Percentiles rank a stretch among this genome's conserved stretches.
phyloP scores from a whole-genome alignment of 495 filamentous ascomycete genomes.

The Pseudomonodictys pantanalensis region DNA sequence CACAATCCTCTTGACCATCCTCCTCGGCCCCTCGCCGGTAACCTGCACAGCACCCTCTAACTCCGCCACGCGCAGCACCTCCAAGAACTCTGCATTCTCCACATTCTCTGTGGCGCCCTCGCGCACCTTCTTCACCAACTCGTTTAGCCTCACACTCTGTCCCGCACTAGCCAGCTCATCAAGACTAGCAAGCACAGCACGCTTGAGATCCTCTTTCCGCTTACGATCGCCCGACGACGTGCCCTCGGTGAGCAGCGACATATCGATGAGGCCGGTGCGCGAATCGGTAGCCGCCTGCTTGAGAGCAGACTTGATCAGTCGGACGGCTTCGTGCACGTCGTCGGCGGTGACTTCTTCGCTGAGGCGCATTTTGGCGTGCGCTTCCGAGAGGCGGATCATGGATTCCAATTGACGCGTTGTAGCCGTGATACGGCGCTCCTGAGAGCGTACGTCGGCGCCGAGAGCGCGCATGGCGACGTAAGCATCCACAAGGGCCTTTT shows the following conservation, averaged over 20 bases:
- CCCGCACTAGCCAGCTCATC: conserved; percentile 66
- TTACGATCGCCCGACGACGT: conserved; percentile 79
- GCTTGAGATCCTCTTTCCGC: conserved; percentile 79
- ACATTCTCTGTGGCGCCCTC: conserved; percentile 73
- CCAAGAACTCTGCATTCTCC: conserved; percentile 54
- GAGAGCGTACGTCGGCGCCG: conserved; percentile 88
- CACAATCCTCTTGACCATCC: conserved; percentile 74
- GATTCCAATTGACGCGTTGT: conserved; percentile 94
- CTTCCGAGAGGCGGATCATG: conserved; percentile 94
- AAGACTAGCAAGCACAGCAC: conserved; percentile 65
- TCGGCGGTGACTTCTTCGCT: conserved; percentile 67
- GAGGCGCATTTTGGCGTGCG: conserved; percentile 96
- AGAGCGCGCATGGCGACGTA: conserved; percentile 97
- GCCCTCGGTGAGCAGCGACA: conserved; percentile 90
- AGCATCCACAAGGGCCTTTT: conserved; percentile 72
- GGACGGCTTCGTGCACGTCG: conserved; percentile 88
- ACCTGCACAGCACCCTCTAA: conserved; percentile 80
- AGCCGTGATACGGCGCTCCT: conserved; percentile 94
- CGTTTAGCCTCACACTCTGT: conserved; percentile 70
- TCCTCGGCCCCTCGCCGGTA: conserved; percentile 78
- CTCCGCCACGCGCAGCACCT: conserved; percentile 80
- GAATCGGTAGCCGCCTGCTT: conserved; percentile 95
- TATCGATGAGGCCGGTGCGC: conserved; percentile 90
- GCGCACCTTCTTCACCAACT: conserved; percentile 67
- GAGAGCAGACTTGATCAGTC: conserved; percentile 88